phyloP scores from a whole-genome alignment of 2,329 filamentous ascomycete species.

The Stemphylium beticola region DNA sequence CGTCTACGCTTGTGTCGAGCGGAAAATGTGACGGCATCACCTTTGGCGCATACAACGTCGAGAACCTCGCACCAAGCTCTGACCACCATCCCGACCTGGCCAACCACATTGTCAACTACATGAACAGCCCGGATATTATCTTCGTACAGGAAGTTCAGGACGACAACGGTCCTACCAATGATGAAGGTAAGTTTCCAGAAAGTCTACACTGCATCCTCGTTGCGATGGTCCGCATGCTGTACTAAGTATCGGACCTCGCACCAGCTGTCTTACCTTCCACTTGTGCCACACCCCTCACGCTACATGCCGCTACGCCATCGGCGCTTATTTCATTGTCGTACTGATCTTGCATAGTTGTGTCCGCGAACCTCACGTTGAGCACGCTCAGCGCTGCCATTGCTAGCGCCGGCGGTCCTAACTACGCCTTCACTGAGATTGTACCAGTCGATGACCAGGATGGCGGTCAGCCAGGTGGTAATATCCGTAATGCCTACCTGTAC shows the following conservation, averaged over 20 bases:
- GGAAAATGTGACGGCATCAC: constrained; percentile 67
- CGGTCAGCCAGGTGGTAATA: constrained; percentile 73
- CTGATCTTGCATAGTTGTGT: constrained; percentile 45
- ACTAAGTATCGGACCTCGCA: not conserved
- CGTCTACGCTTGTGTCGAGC: constrained; percentile 61
- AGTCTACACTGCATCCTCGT: not conserved
- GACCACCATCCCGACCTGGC: constrained; percentile 65
- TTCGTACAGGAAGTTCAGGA: constrained; percentile 77
- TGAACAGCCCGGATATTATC: constrained; percentile 68
- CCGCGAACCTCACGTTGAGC: constrained; percentile 65
- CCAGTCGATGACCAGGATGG: constrained; percentile 68
- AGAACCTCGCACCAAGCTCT: constrained; percentile 68
- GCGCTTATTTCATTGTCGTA: not conserved
- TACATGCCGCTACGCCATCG: not conserved
- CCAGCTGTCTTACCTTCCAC: not conserved
- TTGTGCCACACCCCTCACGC: not conserved
- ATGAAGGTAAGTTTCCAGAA: constrained; percentile 55
- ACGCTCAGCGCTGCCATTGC: constrained; percentile 62
- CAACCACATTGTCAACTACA: constrained; percentile 67
- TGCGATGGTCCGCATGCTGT: not conserved
- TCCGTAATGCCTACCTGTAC: constrained; percentile 74
- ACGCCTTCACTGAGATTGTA: constrained; percentile 65
- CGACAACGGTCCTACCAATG: constrained; percentile 65
- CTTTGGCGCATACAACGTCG: constrained; percentile 71
- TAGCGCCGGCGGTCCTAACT: constrained; percentile 57